Base-by-base conservation (phyloP, 2,329 filamentous ascomycete genomes). In the Ophiognomonia clavigignenti-juglandacearum region DNA sequence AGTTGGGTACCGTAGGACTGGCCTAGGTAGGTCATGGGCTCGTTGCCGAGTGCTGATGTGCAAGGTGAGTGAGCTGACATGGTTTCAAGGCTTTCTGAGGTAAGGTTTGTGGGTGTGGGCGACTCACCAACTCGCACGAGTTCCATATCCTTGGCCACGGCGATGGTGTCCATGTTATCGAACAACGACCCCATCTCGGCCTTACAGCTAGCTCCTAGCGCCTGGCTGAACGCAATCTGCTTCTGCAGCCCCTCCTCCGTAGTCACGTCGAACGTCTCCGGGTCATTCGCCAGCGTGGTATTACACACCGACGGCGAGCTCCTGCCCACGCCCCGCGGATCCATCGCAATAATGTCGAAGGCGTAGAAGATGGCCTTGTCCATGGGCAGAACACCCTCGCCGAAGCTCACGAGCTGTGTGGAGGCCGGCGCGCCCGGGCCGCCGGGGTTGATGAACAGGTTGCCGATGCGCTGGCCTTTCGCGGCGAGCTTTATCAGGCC, bases 1-100 rank as follows among this genome's bases (percentile, higher is more conserved):
- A 74, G 58, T 52, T 69, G 65, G 2, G 67, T 67, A 6, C 71
- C 71, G 54, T 75, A 74, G 2, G 69, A 73, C 13, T 68, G 52
- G 6, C 70, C 72, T 1, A 72, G 47, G 34, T 59, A 70, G 46
- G 64, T 68, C 29, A 70, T 42, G 45, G 61, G 62, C n/a, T 63
- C 60, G 11, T 63, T 60, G 4, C 61, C 58, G 4, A 71, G 54
- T 3, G 60, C 65, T n/a, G n/a, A 56, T 40, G 4, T 60, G 62
- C 4, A 67, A 54, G 16, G 37, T 20, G 37, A 26, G n/a, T n/a
- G n/a, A n/a, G n/a, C n/a, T n/a, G n/a, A n/a, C n/a, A n/a, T n/a
- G n/a, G n/a, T n/a, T 23, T 14, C 4, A 13, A 20, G 11, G 11
- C 6, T 6, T 6, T 18, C 13, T 27, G 9, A 3, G 3, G 4